These are phyloP conservation scores for Grigorovia jiainica DNA, from an alignment of 805 yeast species.

Conservation along the genomic window DNA sequence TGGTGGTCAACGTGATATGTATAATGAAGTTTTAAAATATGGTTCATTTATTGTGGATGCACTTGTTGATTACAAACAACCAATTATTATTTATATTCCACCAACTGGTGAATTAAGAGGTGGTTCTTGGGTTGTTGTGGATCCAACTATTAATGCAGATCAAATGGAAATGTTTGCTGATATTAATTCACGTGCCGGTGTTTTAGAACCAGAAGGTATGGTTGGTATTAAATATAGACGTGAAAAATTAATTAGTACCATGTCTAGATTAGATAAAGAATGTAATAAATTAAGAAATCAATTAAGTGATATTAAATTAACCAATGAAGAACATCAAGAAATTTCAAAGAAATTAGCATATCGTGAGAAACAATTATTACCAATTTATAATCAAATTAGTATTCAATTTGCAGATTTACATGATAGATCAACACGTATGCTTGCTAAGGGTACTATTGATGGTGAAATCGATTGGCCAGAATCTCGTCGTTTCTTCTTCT, in stretches of 20 bases:
- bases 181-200: conserved; percentile 92
- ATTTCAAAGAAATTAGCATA: conserved; percentile 57
- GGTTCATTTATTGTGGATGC: conserved; percentile 98
- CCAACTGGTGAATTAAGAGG: conserved; percentile 98
- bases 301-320: conserved; percentile 42
- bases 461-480: conserved; percentile 78
- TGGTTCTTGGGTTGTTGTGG: conserved; percentile 99
- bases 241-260: conserved; percentile 81
- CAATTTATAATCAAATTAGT: conserved; percentile 84
- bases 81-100: conserved; percentile 93
- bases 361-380: conserved; percentile 73
- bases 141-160: conserved; percentile 91
- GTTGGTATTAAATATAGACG: conserved; percentile 97
- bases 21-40: conserved; percentile 92
- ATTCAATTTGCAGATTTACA: conserved; percentile 97
- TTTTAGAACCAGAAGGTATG: conserved; percentile 97
- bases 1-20: conserved; percentile 99
- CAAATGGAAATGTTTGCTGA: conserved; percentile 99
- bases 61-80: conserved; percentile 89
- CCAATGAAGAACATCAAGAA: conserved; percentile 57
- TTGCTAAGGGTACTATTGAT: conserved; percentile 84
- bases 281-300: conserved; percentile 61
- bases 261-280: conserved; percentile 76
- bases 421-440: conserved; percentile 95
- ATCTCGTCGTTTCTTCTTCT: conserved; percentile 94